A percentile compares a stretch with the other conserved stretches of the same genome.
phyloP scores from a whole-genome alignment of 805 yeast genomes.

The Cyberlindnera japonica region DNA sequence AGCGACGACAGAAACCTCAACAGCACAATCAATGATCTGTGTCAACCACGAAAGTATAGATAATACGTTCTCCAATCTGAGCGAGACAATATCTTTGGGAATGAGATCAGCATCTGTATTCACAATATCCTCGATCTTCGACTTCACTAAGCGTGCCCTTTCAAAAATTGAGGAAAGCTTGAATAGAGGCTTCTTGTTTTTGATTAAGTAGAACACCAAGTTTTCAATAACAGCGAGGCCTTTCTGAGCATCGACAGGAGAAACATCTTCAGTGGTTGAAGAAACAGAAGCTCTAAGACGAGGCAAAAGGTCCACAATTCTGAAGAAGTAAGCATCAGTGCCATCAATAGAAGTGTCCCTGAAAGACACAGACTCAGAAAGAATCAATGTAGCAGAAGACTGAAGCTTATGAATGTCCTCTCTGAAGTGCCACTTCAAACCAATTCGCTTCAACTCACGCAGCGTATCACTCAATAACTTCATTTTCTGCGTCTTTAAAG shows the following conservation, averaged over 20 bases:
- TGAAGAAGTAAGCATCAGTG: constrained; percentile 56
- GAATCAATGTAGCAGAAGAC: constrained; percentile 56
- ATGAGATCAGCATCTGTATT: constrained; percentile 17
- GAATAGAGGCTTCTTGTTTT: constrained; percentile 46
- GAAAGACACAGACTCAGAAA: constrained; percentile 52
- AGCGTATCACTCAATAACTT: constrained; percentile 74
- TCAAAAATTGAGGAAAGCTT: constrained; percentile 25
- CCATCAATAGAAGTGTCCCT: constrained; percentile 35
- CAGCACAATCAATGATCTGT: constrained; percentile 31
- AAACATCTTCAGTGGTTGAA: constrained; percentile 66
- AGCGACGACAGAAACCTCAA: constrained; percentile 20
- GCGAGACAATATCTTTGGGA: constrained; percentile 15
- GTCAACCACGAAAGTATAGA: constrained; percentile 32
- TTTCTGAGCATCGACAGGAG: constrained; percentile 66
- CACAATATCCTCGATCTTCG: constrained; percentile 23
- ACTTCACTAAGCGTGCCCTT: constrained; percentile 21
- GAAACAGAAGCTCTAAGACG: constrained; percentile 64
- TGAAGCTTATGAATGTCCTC: constrained; percentile 63
- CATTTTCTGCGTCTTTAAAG: constrained; percentile 77
- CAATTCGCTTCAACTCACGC: constrained; percentile 70
- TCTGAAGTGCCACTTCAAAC: constrained; percentile 63
- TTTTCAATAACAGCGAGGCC: constrained; percentile 78
- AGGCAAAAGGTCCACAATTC: constrained; percentile 77
- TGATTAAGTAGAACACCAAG: constrained; percentile 53
- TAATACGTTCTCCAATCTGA: constrained; percentile 12